A percentile compares a stretch with the other conserved stretches of the same genome.
These are phyloP conservation scores for Sordariomycetes sp. DNA, from an alignment of 2,329 filamentous ascomycete species.

Conservation along the genomic window DNA sequence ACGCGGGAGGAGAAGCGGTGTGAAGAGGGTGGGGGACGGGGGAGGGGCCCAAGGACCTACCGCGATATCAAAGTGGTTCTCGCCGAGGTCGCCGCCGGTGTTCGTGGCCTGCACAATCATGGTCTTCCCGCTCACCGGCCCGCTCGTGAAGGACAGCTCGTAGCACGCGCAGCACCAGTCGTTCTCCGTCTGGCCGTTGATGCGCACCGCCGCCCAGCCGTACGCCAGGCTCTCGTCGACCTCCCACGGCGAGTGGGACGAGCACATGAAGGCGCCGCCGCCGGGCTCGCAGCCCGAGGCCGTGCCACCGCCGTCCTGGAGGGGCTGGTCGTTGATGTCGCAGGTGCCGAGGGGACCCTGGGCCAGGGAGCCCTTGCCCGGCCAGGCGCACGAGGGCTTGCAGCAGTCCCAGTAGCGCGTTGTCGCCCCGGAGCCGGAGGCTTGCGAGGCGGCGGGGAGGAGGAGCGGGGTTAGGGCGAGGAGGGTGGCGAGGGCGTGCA, in stretches of 20 bases:
- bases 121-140: constrained; percentile 44
- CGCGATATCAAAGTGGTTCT: constrained; percentile 47
- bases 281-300: constrained; percentile 32
- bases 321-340: constrained; percentile 39
- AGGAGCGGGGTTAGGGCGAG: constrained; percentile 6
- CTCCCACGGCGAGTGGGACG: constrained; percentile 51
- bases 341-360: constrained; percentile 40
- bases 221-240: constrained; percentile 48
- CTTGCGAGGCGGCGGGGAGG: background rate
- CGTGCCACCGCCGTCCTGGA: constrained; percentile 35
- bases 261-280: constrained; percentile 48
- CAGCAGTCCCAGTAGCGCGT: constrained; percentile 54
- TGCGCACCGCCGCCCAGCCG: constrained; percentile 51
- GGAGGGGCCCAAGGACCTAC: background rate
- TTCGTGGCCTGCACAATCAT: constrained; percentile 57
- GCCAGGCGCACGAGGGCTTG: constrained; percentile 57
- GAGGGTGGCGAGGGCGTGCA: constrained; percentile 6
- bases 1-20: background rate
- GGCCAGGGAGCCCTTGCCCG: constrained; percentile 39
- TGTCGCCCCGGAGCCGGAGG: constrained; percentile 1
- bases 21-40: background rate
- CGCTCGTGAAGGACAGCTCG: constrained; percentile 41
- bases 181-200: constrained; percentile 42
- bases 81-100: constrained; percentile 44
- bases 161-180: constrained; percentile 61